Conservation (phyloP, 768 basidiomycete genomes). For the Amanita polypyramis region DNA sequence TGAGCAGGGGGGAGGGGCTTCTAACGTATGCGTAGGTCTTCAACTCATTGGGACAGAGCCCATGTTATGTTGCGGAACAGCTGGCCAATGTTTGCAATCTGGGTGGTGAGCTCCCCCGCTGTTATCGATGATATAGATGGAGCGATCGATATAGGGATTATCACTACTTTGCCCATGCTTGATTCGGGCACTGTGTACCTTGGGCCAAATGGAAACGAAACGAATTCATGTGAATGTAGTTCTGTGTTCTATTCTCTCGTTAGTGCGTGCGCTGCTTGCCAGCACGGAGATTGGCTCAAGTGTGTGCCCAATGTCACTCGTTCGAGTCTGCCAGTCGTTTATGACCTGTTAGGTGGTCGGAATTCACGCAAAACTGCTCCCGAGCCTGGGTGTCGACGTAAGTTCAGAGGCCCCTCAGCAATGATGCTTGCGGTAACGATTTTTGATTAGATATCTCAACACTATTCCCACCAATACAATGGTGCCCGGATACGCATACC, state of each 20-base stretch:
- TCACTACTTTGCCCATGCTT: constrained; percentile 12
- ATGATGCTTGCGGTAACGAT: not conserved
- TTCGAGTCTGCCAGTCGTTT: not conserved
- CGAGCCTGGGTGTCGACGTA: not conserved
- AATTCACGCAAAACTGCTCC: not conserved
- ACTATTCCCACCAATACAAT: constrained; percentile 28
- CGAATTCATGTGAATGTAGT: constrained; percentile 36
- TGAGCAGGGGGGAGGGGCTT: not conserved
- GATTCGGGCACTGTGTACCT: constrained; percentile 23
- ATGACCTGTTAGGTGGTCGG: not conserved
- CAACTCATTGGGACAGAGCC: constrained; percentile 2
- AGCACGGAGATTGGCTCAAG: constrained; percentile 23
- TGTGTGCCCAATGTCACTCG: not conserved
- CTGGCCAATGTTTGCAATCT: not conserved
- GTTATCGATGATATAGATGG: not conserved
- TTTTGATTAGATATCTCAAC: constrained; percentile 14
- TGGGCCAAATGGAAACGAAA: constrained; percentile 23
- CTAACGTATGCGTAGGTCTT: not conserved
- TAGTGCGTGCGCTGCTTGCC: constrained; percentile 40
- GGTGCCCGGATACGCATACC: constrained; percentile 49
- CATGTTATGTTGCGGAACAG: constrained; percentile 3
- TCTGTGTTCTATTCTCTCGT: constrained; percentile 42
- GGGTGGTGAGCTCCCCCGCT: not conserved
- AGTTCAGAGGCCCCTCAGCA: not conserved
- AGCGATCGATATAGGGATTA: not conserved